Evolutionary conservation across 2,329 filamentous ascomycete species (phyloP), one percentile per base, ranked within the genome.

Genomic region (Colletotrichum nymphaeae): DNA sequence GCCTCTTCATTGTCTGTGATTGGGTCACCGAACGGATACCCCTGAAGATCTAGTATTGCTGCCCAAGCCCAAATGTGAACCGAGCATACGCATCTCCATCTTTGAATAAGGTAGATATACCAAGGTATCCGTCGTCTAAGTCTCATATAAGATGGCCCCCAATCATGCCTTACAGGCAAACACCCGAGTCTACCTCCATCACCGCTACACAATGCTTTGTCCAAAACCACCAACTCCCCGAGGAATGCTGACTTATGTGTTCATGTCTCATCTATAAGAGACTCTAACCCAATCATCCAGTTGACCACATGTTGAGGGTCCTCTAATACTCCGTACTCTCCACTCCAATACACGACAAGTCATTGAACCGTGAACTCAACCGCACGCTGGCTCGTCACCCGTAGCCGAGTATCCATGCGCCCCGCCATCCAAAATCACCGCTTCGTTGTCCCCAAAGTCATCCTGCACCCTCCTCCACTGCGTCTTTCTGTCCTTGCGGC

Each of bases 381-480:
- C 83, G 69, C 84, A 84, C 5, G 75, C 82, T 28, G 85, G 86
- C 78, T 87, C 83, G 67, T 85, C 84, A 55, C 71, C 74, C 26
- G n/a, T 70, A 67, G 4, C 30, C 56, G 30, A 76, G 63, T 84
- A 81, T 5, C 88, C 89, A 60, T 86, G 84, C 1, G 86, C 79
- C 1, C 89, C 89, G 7, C 90, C 89, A 73, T 91, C 88, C 1
- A 91, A 80, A 60, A 91, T 91, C 9, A 91, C 82, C 0, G 80
- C 85, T 76, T 91, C 90, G 70, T 92, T 92, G 75, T 92, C 81
- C 14, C 88, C 83, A 22, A 88, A 78, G 75, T 92, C 88, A 77
- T 92, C 89, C 76, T 92, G 90, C 0, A 92, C 90, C 66, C 89
- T 85, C 66, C 89, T 83, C 90, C 90, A 92, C 58, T 84, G 83